These are phyloP conservation scores for Sugiyamaella sp. DNA, from an alignment of 1,139 yeast species.

Conservation along the genomic window DNA sequence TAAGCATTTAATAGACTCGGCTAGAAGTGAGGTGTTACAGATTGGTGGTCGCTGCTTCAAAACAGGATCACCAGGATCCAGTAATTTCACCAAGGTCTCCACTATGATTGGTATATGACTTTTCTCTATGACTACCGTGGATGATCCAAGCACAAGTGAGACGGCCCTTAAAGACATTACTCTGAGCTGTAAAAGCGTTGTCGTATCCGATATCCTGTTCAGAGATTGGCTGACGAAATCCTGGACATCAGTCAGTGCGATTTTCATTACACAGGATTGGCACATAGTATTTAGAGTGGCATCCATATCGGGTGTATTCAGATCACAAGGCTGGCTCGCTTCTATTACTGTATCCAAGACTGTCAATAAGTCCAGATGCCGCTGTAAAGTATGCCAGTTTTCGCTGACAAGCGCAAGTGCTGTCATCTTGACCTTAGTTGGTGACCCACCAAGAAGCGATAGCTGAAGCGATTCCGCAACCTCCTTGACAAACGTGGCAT, in stretches of 20 bases:
- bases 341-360: slow-evolving; percentile 31
- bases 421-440: slow-evolving; percentile 24
- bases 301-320: slow-evolving; percentile 19
- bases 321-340: slow-evolving; percentile 29
- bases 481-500: slow-evolving; percentile 18
- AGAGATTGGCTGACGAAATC: too few species aligned
- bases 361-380: slow-evolving; percentile 32
- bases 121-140: slow-evolving; percentile 21
- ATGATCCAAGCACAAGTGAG: slow-evolving; percentile 27
- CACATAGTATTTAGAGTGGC: slow-evolving; percentile 13
- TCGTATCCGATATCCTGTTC: too few species aligned
- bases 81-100: slow-evolving; percentile 32
- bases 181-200: slow-evolving; percentile 28
- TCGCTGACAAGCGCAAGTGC: slow-evolving; percentile 36
- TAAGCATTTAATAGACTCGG: slow-evolving; percentile 35
- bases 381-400: slow-evolving; percentile 36
- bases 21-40: slow-evolving; percentile 31
- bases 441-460: slow-evolving; percentile 28
- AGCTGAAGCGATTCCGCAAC: slow-evolving; percentile 33
- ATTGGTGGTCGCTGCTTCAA: slow-evolving; percentile 29
- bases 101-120: slow-evolving; percentile 32
- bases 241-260: too few species aligned
- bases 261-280: too few species aligned
- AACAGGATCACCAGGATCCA: slow-evolving; percentile 32
- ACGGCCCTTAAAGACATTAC: slow-evolving; percentile 33